A percentile compares a stretch with the other conserved stretches of the same genome.
These are phyloP conservation scores for Scheffersomyces titani DNA, from an alignment of 1,139 yeast genomes.

Conservation along the genomic window DNA sequence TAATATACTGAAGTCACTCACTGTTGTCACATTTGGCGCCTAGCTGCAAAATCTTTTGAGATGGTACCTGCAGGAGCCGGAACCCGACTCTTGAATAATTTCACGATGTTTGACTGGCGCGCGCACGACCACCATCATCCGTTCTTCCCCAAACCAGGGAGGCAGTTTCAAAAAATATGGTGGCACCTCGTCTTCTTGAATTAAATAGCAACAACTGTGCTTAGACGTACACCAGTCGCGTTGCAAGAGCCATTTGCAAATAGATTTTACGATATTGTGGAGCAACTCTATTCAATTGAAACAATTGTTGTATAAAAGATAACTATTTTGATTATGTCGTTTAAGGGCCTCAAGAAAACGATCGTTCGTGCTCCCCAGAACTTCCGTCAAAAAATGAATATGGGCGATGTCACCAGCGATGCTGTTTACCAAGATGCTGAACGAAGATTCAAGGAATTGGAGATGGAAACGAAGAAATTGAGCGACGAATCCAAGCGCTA, in stretches of 20 bases:
- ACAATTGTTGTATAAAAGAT: background rate
- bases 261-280: background rate
- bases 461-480: constrained; percentile 82
- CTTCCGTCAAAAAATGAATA: constrained; percentile 74
- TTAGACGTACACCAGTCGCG: background rate
- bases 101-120: background rate
- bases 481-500: constrained; percentile 90
- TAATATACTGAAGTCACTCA: background rate
- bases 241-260: background rate
- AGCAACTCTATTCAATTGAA: background rate
- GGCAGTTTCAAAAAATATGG: background rate
- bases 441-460: constrained; percentile 90
- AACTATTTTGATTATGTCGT: constrained; percentile 58
- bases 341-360: constrained; percentile 90
- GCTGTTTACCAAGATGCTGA: constrained; percentile 94
- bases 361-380: constrained; percentile 83
- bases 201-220: background rate
- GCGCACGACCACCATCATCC: constrained; percentile 5
- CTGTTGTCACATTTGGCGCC: background rate
- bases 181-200: background rate
- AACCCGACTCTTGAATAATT: background rate
- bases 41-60: background rate
- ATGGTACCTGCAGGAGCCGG: background rate
- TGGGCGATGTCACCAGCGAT: constrained; percentile 85
- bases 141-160: background rate